Base-by-base conservation (phyloP, 2,329 filamentous ascomycete genomes). In the Zasmidium cellare region DNA sequence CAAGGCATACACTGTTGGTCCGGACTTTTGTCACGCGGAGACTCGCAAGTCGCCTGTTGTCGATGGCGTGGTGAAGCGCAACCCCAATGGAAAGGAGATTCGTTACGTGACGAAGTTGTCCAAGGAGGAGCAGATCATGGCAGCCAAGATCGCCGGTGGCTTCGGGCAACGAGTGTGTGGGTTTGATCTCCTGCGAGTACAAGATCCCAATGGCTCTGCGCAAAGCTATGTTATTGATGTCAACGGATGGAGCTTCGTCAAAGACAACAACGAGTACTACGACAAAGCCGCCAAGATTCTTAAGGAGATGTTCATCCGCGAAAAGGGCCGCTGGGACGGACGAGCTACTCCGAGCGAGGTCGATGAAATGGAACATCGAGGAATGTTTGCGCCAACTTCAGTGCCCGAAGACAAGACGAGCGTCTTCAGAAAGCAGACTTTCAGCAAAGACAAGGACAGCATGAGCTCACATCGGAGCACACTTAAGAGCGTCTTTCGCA, bases 241-340 rank as follows among this genome's bases (percentile, higher is more conserved):
- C 67, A 99, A 99, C 73, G 94, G 94, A 12, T 99, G 96, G 96
- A 97, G 93, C 71, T 99, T 99, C 69, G 94, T 99, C 74, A 99
- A 99, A 74, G 96, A 99, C 74, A 99, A 99, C 69, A 93, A 97
- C 62, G 92, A 96, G 60, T 99, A 99, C 75, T 99, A 99, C 73
- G 90, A 97, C 69, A 91, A 91, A 69, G 94, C 89, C 66, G 87
- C 94, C 20, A 87, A 81, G 59, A 96, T 97, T 50, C 79, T 99
- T 52, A 90, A 87, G 70, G 88, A 94, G 6, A 90, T 96, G 71
- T 97, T 99, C 65, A 80, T 96, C 63, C 86, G 86, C 63, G 93
- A 97, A 74, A 91, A 87, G 69, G 76, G 85, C 53, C 83, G 85
- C 38, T 83, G 82, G 65, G 76, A 73, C 80, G 82, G 62, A 54